Conservation (phyloP, 202 grass and related monocot species). For the Setaria viridis region DNA sequence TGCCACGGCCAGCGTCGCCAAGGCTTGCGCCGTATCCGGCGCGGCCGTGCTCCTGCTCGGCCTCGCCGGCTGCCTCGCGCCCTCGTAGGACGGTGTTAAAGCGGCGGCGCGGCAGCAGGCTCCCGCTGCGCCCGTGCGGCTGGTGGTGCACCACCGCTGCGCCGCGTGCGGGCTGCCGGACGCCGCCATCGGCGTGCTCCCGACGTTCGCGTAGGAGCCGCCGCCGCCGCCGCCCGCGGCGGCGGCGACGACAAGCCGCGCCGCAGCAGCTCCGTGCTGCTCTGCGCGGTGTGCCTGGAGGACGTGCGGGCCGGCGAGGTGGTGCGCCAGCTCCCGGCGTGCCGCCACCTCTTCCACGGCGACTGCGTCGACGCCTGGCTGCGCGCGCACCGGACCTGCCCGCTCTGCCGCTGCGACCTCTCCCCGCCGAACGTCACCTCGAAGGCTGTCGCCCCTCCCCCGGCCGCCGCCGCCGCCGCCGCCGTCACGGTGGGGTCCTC, state of each 20-base stretch:
- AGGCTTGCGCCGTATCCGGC: constrained; percentile 37
- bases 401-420: constrained; percentile 35
- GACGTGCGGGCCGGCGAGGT: constrained; percentile 33
- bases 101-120: not conserved
- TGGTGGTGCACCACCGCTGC: not conserved
- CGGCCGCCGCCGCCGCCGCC: no score
- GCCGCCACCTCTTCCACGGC: constrained; percentile 23
- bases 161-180: not conserved
- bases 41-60: constrained; percentile 31
- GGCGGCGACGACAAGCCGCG: no score
- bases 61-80: constrained; percentile 38
- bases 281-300: constrained; percentile 28
- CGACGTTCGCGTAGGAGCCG: constrained; percentile 38
- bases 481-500: not conserved
- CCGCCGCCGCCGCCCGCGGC: not conserved
- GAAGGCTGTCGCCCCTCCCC: not conserved
- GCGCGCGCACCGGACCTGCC: constrained; percentile 36
- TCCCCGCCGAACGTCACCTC: not conserved
- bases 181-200: constrained; percentile 25
- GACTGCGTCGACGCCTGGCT: constrained; percentile 49
- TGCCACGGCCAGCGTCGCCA: not conserved
- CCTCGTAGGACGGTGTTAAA: not conserved
- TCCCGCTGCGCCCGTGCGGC: not conserved
- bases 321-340: constrained; percentile 6
- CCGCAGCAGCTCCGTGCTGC: not conserved